Percentiles rank a stretch among this genome's conserved stretches.
phyloP scores from a whole-genome alignment of 108 stramenopile genomes.

The Cyclotella choctawhatcheeana region DNA sequence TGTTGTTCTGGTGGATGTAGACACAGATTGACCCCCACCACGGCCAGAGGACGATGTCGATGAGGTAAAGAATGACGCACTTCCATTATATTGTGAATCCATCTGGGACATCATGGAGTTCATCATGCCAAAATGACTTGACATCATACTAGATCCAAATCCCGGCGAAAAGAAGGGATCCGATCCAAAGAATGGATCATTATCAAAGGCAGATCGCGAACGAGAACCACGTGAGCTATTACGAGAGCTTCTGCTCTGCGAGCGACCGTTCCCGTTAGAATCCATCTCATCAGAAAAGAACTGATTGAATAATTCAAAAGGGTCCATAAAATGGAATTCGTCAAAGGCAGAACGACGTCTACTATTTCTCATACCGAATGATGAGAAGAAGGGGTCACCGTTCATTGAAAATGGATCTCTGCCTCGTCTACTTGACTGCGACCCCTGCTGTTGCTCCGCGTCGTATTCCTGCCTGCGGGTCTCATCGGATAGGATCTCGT shows the following conservation, averaged over 20 bases:
- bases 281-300: constrained; percentile 52
- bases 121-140: constrained; percentile 44
- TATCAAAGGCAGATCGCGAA: not conserved
- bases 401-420: not conserved
- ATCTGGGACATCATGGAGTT: constrained; percentile 42
- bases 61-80: no score
- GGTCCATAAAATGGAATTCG: constrained; percentile 51
- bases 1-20: constrained; percentile 59
- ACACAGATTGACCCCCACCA: constrained; percentile 26
- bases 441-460: constrained; percentile 20
- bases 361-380: constrained; percentile 19
- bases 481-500: constrained; percentile 45
- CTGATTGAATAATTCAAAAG: constrained; percentile 51
- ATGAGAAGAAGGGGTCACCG: constrained; percentile 49
- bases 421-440: not conserved
- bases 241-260: no score
- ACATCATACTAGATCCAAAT: constrained; percentile 31
- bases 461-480: constrained; percentile 32
- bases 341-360: not conserved
- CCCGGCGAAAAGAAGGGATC: constrained; percentile 24
- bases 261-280: not conserved
- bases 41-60: constrained; percentile 40
- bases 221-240: no score
- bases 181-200: constrained; percentile 20
- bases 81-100: no score